phyloP scores from a whole-genome alignment of 2,329 filamentous ascomycete genomes.

The Nothophaeocryptopus gaeumannii region DNA sequence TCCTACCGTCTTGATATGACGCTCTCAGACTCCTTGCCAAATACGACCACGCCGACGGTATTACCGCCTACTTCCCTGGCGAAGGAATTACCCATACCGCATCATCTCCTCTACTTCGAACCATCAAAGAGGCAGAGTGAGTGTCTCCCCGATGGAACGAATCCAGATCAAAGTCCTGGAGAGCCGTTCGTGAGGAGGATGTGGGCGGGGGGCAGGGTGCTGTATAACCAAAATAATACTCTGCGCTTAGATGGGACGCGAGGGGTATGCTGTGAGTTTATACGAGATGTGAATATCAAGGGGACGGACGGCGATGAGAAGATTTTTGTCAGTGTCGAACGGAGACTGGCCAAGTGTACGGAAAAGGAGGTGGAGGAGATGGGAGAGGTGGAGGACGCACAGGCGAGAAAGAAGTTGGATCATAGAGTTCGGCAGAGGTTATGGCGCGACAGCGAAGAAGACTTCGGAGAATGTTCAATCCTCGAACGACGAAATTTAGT shows the following conservation, averaged over 20 bases:
- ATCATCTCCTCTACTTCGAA: constrained; percentile 88
- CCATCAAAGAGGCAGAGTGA: constrained; percentile 59
- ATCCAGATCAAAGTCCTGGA: constrained; percentile 73
- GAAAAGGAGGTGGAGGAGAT: constrained; percentile 31
- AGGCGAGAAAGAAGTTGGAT: constrained; percentile 25
- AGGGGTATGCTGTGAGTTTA: constrained; percentile 48
- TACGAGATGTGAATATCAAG: constrained; percentile 49
- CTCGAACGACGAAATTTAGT: constrained; percentile 62
- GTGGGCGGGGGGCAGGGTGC: constrained; percentile 80
- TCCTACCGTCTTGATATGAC: constrained; percentile 20
- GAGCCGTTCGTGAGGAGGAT: constrained; percentile 70
- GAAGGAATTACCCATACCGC: constrained; percentile 58
- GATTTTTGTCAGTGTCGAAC: constrained; percentile 60
- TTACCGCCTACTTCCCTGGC: constrained; percentile 32
- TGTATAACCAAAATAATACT: constrained; percentile 45
- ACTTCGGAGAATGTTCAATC: constrained; percentile 45
- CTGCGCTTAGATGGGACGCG: constrained; percentile 35
- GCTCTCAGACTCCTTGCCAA: constrained; percentile 21
- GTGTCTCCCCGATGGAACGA: constrained; percentile 80
- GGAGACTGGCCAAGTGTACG: constrained; percentile 43
- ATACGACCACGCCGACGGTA: constrained; percentile 27
- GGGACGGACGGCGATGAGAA: constrained; percentile 53
- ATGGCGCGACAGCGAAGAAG: constrained; percentile 44
- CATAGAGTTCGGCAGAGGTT: constrained; percentile 42
- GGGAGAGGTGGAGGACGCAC: constrained; percentile 34